Evolutionary conservation across 176 grass and related monocot species (phyloP), one percentile per base, ranked within the genome.

Genomic region (Oryza glaberrima): DNA sequence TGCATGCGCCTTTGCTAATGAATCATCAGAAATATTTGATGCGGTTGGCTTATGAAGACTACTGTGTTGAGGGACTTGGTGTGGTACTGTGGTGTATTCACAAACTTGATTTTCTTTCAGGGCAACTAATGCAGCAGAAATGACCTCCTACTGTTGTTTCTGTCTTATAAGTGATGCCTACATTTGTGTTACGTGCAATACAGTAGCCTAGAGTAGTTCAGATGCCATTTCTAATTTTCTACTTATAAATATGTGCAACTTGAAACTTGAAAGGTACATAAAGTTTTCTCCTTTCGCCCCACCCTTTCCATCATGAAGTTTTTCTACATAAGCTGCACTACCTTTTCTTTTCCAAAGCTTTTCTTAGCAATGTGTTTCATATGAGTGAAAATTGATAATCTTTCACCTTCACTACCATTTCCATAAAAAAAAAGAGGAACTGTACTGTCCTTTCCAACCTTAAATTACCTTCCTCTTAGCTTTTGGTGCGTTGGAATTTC

Each of bases 131-230:
- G 69, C 23, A 67, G 56, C 1, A 32, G 46, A 30, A 13, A n/a
- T 83, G 25, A 64, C 19, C 72, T 88, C 32, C 17, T 73, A 43
- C 41, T 67, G 25, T 23, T 52, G 23, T 44, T 34, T 15, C 81
- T 67, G 19, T 22, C 2, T 25, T 63, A 34, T 23, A 88, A 83
- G 23, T 54, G 56, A 0, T 52, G 25, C 49, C 43, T 32, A 83
- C 65, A 83, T 30, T 20, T 56, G 52, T 72, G 17, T 73, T 8
- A 19, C 19, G 36, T 46, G 25, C 25, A 65, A 32, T 72, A 82
- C 10, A 73, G 26, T 65, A 11, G 22, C 22, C 70, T 15, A 83
- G 51, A 43, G 43, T 69, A 48, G 73, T 69, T 69, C 26, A 75
- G 34, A 84, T 20, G 69, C 45, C 26, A 56, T 46, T 56, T 35